Conservation (phyloP, 2,329 filamentous ascomycete species). For the Diaporthe sp. region DNA sequence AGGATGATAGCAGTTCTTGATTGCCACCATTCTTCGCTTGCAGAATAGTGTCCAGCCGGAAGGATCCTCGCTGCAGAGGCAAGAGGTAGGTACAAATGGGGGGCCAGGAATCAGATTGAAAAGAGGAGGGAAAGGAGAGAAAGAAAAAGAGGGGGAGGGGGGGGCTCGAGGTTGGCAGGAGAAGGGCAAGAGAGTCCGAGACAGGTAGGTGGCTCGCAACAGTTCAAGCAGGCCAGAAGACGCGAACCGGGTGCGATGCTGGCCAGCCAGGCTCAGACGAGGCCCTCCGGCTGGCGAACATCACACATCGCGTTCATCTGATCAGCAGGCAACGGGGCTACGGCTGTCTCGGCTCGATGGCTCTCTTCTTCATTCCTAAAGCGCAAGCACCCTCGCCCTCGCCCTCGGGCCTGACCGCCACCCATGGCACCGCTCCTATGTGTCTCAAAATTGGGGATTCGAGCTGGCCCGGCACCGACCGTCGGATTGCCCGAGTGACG, state of each 20-base stretch:
- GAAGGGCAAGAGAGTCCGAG: background rate
- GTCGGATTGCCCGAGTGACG: background rate
- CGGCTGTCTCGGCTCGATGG: slow-evolving; percentile 1
- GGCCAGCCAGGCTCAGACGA: background rate
- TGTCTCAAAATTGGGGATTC: background rate
- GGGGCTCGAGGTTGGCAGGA: background rate
- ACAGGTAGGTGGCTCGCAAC: background rate
- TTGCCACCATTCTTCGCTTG: background rate
- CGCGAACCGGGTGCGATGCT: background rate
- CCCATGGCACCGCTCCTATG: background rate
- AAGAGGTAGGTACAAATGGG: background rate
- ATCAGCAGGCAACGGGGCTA: slow-evolving; percentile 19
- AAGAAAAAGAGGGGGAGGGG: background rate
- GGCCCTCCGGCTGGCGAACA: background rate
- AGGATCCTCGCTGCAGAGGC: background rate
- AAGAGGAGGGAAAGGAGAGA: no score
- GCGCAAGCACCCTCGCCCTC: background rate
- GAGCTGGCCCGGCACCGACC: background rate
- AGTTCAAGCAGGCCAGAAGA: background rate
- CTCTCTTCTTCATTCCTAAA: background rate
- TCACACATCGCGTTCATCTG: background rate
- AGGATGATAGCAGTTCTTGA: background rate
- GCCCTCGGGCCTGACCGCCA: background rate
- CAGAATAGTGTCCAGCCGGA: background rate
- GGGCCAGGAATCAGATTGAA: background rate